Base-by-base conservation (phyloP, 441 rosid species). In the Metrosideros polymorpha region DNA sequence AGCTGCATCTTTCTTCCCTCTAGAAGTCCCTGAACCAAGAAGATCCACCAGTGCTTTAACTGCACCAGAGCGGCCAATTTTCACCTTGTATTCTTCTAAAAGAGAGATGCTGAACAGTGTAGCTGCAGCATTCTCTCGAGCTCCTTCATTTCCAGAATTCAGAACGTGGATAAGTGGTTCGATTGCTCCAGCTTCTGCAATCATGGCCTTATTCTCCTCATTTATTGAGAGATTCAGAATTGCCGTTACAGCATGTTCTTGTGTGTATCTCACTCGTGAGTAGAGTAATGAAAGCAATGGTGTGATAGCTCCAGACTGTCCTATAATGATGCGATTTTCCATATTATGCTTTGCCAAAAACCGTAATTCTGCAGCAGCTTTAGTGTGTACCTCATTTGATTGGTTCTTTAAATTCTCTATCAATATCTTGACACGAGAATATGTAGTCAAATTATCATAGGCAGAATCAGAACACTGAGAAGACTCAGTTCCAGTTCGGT, bases 1-100 rank as follows among this genome's bases (percentile, higher is more conserved):
- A 2, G 98, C 96, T 14, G 99, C 98, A 83, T 97, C 99, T 88
- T 97, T 97, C 93, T 93, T 96, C 54, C 99, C 99, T 88, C 99
- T 89, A 39, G 93, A 87, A 39, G 97, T 96, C 86, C 99, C 99
- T 8, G 93, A 91, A 71, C 93, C 92, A 56, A 97, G 94, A 89
- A 97, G 99, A 90, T 91, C 90, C 86, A 93, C 98, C 92, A 97
- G 89, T 86, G 96, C 95, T 59, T 91, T 93, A 88, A 96, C 91
- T 25, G 98, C 99, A 29, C 97, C 93, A 83, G 96, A 94, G 71
- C 97, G 95, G 10, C 99, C 99, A 87, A 97, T 94, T 61, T 87
- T 92, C 56, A 92, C 96, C 89, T 92, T 96, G 93, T 93, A 94
- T 82, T 94, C 96, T 88, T 94, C 98, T 85, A 95, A 83, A 85